Base-by-base conservation (phyloP, 2,329 filamentous ascomycete genomes). In the Tothia fuscella region DNA sequence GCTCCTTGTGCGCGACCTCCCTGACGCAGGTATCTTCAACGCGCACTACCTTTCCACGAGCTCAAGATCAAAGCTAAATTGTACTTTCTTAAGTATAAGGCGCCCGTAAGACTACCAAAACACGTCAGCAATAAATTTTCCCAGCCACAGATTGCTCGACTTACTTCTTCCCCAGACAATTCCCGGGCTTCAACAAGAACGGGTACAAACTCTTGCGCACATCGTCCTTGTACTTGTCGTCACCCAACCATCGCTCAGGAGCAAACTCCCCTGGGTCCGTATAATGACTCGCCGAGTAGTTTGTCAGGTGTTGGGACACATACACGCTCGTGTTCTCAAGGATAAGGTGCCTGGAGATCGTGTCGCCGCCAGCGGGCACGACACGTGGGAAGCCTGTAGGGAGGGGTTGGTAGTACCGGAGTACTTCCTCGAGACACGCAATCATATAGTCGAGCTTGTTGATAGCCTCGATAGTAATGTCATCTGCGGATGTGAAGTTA, bases 41-140 rank as follows among this genome's bases (percentile, higher is more conserved):
- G 61, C 59, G 0, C 60, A 57, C 41, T 64, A 64, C 42, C 49
- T 60, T n/a, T n/a, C n/a, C n/a, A n/a, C n/a, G n/a, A n/a, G n/a
- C n/a, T n/a, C n/a, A n/a, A n/a, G n/a, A n/a, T n/a, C n/a, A n/a
- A n/a, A n/a, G n/a, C n/a, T n/a, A n/a, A n/a, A n/a, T n/a, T n/a
- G n/a, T n/a, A n/a, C n/a, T n/a, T n/a, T n/a, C n/a, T n/a, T n/a
- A n/a, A n/a, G n/a, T n/a, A n/a, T n/a, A n/a, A n/a, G n/a, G n/a
- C n/a, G n/a, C n/a, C n/a, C n/a, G n/a, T n/a, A n/a, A n/a, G n/a
- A n/a, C n/a, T n/a, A n/a, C n/a, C n/a, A n/a, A n/a, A n/a, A n/a
- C n/a, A n/a, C n/a, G n/a, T n/a, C n/a, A n/a, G n/a, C n/a, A n/a
- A n/a, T n/a, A n/a, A n/a, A n/a, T n/a, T n/a, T n/a, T n/a, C n/a